phyloP scores from a whole-genome alignment of 2,329 filamentous ascomycete genomes.

The Escovopsis sp. region DNA sequence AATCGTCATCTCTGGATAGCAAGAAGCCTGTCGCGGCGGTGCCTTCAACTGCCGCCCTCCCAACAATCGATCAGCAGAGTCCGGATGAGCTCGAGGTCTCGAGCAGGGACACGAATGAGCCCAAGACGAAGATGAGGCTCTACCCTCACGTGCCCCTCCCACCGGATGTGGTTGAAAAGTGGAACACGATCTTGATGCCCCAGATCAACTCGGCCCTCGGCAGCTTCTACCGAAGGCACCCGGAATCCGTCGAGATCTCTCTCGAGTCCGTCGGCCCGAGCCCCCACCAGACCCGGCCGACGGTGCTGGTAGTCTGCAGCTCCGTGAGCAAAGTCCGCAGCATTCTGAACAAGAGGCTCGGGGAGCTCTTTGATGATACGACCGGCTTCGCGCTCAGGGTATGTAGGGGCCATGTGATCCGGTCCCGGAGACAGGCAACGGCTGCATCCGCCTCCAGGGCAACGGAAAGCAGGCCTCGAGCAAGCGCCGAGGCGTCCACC shows the following conservation, averaged over 20 bases:
- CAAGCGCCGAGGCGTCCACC: constrained; percentile 5
- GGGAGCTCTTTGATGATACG: constrained; percentile 46
- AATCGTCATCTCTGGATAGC: not conserved
- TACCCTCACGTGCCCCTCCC: constrained; percentile 45
- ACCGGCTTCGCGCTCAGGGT: constrained; percentile 54
- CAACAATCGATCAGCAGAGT: not conserved
- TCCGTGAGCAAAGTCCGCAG: constrained; percentile 59
- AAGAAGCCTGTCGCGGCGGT: no score
- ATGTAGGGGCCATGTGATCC: constrained; percentile 51
- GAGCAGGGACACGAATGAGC: constrained; percentile 9
- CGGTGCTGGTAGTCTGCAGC: constrained; percentile 62
- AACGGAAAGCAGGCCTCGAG: not conserved
- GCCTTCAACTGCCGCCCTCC: not conserved
- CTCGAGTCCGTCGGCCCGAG: constrained; percentile 61
- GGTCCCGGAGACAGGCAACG: constrained; percentile 36
- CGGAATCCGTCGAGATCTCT: constrained; percentile 65
- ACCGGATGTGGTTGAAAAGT: constrained; percentile 50
- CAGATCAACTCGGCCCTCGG: constrained; percentile 58
- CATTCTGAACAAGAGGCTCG: constrained; percentile 55
- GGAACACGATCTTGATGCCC: constrained; percentile 57
- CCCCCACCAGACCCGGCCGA: constrained; percentile 50
- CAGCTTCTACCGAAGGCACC: constrained; percentile 56
- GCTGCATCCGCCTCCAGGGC: constrained; percentile 18
- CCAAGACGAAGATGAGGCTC: constrained; percentile 34
- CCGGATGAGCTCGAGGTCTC: constrained; percentile 8